These are phyloP conservation scores for Curvularia sp. DNA, from an alignment of 2,329 filamentous ascomycete genomes.

Conservation along the genomic window DNA sequence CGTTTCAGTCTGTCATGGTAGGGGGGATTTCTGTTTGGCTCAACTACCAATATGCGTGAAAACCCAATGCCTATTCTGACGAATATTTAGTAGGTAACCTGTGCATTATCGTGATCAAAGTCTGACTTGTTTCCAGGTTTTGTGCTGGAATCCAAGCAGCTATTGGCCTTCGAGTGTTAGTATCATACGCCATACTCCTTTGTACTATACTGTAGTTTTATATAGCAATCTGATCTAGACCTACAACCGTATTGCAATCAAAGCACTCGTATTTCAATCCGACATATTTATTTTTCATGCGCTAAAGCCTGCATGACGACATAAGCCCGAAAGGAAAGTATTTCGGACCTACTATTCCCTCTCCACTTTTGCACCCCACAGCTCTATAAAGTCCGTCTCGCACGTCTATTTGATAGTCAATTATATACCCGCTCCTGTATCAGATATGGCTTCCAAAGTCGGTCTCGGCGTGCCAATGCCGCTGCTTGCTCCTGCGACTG, in stretches of 20 bases:
- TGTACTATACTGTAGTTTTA: neutral
- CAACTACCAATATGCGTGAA: too few species aligned
- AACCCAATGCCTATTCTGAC: neutral
- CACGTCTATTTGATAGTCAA: constrained; percentile 21
- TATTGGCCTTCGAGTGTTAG: neutral
- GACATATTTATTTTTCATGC: constrained; percentile 8
- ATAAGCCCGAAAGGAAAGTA: constrained; percentile 7
- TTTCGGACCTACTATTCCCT: constrained; percentile 10
- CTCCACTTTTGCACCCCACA: constrained; percentile 13
- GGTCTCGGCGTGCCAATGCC: constrained; percentile 45
- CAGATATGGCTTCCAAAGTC: constrained; percentile 38
- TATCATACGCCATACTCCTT: too few species aligned
- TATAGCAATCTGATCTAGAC: neutral
- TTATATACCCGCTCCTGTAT: constrained; percentile 22
- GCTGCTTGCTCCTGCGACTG: constrained; percentile 46
- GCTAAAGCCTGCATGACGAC: constrained; percentile 25
- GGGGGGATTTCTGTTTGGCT: too few species aligned
- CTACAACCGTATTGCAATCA: neutral
- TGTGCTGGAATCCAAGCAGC: neutral
- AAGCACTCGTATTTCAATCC: neutral
- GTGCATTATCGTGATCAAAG: neutral
- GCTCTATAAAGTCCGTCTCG: constrained; percentile 6
- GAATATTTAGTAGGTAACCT: neutral
- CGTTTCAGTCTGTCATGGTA: neutral
- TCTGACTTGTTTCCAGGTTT: neutral